Percentiles rank a stretch among this genome's conserved stretches.
Conservation (phyloP, 2,329 filamentous ascomycete genomes). For the Lasiodiplodia citricola region DNA sequence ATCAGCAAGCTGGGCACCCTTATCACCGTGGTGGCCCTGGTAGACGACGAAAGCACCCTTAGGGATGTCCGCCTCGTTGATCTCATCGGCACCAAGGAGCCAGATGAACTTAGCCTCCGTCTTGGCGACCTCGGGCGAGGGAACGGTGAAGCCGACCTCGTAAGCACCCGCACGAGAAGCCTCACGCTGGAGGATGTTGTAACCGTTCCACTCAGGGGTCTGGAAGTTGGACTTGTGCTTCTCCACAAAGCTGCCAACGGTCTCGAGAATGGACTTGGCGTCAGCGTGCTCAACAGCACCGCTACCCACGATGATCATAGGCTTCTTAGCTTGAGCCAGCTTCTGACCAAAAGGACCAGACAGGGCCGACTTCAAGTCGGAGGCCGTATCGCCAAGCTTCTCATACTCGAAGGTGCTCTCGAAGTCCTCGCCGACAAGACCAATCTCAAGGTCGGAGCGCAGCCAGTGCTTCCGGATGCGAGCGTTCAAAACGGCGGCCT, state of each 20-base stretch:
- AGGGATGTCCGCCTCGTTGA: conserved; percentile 82
- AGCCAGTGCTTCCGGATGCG: conserved; percentile 98
- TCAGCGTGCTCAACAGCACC: conserved; percentile 89
- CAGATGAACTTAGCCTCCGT: conserved; percentile 94
- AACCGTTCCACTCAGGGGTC: conserved; percentile 93
- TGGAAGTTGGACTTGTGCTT: conserved; percentile 90
- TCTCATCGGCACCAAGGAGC: conserved; percentile 94
- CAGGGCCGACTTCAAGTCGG: conserved; percentile 82
- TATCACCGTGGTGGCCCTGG: conserved; percentile 97
- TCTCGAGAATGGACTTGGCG: conserved; percentile 91
- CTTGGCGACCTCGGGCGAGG: conserved; percentile 79
- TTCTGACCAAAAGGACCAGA: conserved; percentile 91
- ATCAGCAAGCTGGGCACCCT: conserved; percentile 89
- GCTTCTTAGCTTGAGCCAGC: conserved; percentile 82
- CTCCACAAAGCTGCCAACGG: conserved; percentile 86
- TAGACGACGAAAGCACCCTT: conserved; percentile 97
- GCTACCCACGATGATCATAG: conserved; percentile 96
- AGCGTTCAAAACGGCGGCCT: conserved; percentile 93
- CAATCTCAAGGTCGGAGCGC: conserved; percentile 90
- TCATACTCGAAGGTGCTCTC: conserved; percentile 96
- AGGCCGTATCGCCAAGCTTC: conserved; percentile 80
- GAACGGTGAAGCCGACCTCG: conserved; percentile 91
- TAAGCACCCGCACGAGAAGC: conserved; percentile 93
- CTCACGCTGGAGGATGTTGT: conserved; percentile 92
- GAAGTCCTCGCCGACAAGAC: conserved; percentile 87